Conservation (phyloP, 768 basidiomycete genomes). For the Holtermannia corniformis region DNA sequence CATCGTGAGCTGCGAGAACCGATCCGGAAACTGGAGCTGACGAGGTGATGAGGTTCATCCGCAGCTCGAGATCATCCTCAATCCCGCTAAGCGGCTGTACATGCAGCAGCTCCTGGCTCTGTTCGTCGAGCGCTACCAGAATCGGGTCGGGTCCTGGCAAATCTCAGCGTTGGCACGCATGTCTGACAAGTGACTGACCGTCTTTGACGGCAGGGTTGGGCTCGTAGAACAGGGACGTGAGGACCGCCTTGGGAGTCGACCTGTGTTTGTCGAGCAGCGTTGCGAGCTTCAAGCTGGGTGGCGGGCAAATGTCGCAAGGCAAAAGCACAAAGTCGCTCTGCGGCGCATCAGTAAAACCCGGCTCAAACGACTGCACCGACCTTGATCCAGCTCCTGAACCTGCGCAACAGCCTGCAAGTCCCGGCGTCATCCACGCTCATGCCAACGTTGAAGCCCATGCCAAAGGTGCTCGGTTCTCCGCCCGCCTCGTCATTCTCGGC, state of each 20-base stretch:
- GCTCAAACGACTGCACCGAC: constrained; percentile 27
- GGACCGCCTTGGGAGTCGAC: constrained; percentile 20
- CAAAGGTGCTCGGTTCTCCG: constrained; percentile 52
- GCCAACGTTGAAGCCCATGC: constrained; percentile 53
- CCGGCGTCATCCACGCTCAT: constrained; percentile 9
- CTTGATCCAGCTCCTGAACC: constrained; percentile 65
- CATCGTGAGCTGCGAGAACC: constrained; percentile 14
- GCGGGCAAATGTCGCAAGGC: constrained; percentile 83
- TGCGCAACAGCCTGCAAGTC: constrained; percentile 49
- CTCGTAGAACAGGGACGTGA: constrained; percentile 41
- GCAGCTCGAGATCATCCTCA: constrained; percentile 60
- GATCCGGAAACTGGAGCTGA: constrained; percentile 36
- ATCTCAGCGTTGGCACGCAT: not conserved
- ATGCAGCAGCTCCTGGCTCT: constrained; percentile 53
- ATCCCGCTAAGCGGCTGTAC: constrained; percentile 54
- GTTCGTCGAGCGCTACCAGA: constrained; percentile 41
- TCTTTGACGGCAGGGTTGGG: constrained; percentile 36
- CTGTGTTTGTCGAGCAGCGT: constrained; percentile 73
- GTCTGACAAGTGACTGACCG: constrained; percentile 9
- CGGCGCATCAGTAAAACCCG: not conserved
- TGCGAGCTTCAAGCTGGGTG: constrained; percentile 59
- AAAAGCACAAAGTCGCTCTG: constrained; percentile 73
- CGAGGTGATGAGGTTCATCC: constrained; percentile 65
- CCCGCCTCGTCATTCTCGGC: constrained; percentile 47
- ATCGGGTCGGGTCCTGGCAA: constrained; percentile 29